Evolutionary conservation across 1,139 yeast species (phyloP).

Genomic region (Pichiaceae sp.): DNA sequence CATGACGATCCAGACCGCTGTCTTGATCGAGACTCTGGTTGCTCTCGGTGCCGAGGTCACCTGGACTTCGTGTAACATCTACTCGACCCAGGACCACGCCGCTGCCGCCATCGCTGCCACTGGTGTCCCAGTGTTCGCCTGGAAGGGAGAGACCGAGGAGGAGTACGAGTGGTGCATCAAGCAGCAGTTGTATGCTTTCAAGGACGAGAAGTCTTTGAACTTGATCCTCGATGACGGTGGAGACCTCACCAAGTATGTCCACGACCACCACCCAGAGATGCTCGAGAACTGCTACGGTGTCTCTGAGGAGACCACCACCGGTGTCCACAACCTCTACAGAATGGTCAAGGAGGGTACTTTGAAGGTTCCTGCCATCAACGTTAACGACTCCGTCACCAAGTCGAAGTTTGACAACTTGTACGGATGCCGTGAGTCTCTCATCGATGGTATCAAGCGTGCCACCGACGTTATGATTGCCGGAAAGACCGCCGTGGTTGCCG

Average conservation of each 20-base stretch:
- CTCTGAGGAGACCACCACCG: slow-evolving; percentile 99
- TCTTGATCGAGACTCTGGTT: slow-evolving; percentile 92
- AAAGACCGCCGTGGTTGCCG: slow-evolving; percentile 98
- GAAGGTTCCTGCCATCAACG: slow-evolving; percentile 99
- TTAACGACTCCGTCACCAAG: slow-evolving; percentile 98
- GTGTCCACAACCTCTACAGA: slow-evolving; percentile 99
- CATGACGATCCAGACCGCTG: slow-evolving; percentile 99
- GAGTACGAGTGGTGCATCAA: slow-evolving; percentile 99
- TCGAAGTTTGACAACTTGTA: slow-evolving; percentile 99
- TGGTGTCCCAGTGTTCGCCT: slow-evolving; percentile 99
- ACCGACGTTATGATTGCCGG: slow-evolving; percentile 99
- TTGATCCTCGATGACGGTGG: slow-evolving; percentile 99
- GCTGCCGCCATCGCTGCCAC: slow-evolving; percentile 99
- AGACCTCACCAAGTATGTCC: slow-evolving; percentile 94
- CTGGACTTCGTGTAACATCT: slow-evolving; percentile 99
- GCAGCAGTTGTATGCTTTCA: slow-evolving; percentile 98
- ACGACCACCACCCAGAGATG: slow-evolving; percentile 98
- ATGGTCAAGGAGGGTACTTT: slow-evolving; percentile 83
- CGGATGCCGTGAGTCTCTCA: slow-evolving; percentile 99
- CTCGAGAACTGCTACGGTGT: slow-evolving; percentile 91
- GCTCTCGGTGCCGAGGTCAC: slow-evolving; percentile 99
- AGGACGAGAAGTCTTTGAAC: slow-evolving; percentile 93
- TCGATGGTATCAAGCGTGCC: slow-evolving; percentile 99
- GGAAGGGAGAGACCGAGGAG: slow-evolving; percentile 99
- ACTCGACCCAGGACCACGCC: slow-evolving; percentile 99